Conservation (phyloP, 257 asterid species). For the Solanum lignicaule region DNA sequence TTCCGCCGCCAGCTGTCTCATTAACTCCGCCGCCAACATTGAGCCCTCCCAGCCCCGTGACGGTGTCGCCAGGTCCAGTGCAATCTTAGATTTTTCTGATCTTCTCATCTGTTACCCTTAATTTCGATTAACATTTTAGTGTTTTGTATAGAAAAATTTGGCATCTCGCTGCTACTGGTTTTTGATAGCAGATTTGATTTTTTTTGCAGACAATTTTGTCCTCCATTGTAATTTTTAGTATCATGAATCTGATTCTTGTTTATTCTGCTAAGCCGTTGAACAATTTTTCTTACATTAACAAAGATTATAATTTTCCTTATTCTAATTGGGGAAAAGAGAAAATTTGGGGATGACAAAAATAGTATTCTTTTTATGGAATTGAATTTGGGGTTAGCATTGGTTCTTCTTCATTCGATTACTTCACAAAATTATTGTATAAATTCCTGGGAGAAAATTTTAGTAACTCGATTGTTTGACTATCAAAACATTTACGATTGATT, state of each 20-base stretch:
- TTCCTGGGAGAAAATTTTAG: neutral
- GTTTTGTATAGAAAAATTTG: neutral
- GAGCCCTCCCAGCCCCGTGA: slow-evolving; percentile 44
- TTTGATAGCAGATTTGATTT: neutral
- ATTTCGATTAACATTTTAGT: neutral
- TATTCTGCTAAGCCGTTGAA: neutral
- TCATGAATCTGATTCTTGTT: neutral
- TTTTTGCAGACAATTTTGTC: neutral
- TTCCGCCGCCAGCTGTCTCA: slow-evolving; percentile 25
- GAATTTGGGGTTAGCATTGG: neutral
- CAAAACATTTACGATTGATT: neutral
- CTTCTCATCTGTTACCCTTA: neutral
- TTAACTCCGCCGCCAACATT: slow-evolving; percentile 58
- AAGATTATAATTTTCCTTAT: neutral
- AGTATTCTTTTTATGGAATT: neutral
- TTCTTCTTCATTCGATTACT: neutral
- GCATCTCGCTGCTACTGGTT: neutral
- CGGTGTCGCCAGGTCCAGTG: slow-evolving; percentile 63
- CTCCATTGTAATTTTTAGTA: neutral
- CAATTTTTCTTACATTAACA: neutral
- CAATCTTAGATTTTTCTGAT: slow-evolving; percentile 17
- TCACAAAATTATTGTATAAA: neutral
- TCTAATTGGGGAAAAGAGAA: neutral
- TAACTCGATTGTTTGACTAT: neutral
- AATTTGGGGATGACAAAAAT: neutral